Percentiles rank a stretch among this genome's conserved stretches.
Evolutionary conservation across 2,329 filamentous ascomycete species (phyloP).

Genomic region (Sarocladiaceae sp.): DNA sequence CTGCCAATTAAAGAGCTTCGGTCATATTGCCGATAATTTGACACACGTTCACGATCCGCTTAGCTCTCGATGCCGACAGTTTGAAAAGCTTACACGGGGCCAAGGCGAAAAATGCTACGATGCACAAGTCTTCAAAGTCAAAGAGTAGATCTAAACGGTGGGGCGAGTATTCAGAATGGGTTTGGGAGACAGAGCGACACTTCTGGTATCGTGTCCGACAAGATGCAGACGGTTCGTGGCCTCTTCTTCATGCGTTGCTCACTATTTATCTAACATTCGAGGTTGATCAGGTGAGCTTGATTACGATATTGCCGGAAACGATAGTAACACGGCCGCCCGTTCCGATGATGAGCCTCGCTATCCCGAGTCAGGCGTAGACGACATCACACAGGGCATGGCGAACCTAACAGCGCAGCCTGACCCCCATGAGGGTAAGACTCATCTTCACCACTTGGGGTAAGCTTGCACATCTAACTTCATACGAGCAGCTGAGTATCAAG

Average conservation of each 20-base stretch:
- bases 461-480: not conserved
- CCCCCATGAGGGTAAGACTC: not conserved
- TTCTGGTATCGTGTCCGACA: constrained; percentile 21
- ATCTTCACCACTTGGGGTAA: not conserved
- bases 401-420: not conserved
- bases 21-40: too few species aligned
- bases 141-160: constrained; percentile 13
- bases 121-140: constrained; percentile 3
- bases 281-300: not conserved
- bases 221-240: constrained; percentile 18
- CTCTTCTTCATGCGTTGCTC: not conserved
- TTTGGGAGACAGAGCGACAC: constrained; percentile 15
- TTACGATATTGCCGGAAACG: not conserved
- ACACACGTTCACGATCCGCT: not conserved
- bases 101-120: constrained; percentile 2
- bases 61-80: not conserved
- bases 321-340: not conserved
- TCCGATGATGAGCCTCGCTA: not conserved
- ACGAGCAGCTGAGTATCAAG: not conserved
- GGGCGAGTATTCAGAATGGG: constrained; percentile 24
- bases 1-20: too few species aligned
- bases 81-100: not conserved
- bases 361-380: not conserved
- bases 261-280: not conserved
- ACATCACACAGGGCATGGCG: not conserved